A percentile compares a stretch with the other conserved stretches of the same genome.
Conservation (phyloP, 1,284 basidiomycete genomes). For the Fomes fomentarius region DNA sequence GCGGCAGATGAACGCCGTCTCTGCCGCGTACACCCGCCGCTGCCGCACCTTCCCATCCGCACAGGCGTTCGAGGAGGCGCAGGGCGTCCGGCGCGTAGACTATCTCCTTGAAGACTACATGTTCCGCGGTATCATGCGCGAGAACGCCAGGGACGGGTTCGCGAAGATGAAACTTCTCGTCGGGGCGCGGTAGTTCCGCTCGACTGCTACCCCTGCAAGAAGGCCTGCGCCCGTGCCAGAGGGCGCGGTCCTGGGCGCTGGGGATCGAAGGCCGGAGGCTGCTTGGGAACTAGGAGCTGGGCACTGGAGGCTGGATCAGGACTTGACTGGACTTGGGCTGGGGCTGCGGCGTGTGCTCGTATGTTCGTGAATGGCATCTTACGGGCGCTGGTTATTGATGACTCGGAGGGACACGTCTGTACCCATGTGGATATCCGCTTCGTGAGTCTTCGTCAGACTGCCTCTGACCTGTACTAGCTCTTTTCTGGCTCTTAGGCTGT, state of each 20-base stretch:
- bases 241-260: not conserved
- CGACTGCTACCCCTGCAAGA: not conserved
- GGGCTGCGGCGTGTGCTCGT: not conserved
- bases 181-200: conserved; percentile 16
- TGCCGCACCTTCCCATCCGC: conserved; percentile 45
- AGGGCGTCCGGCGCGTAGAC: conserved; percentile 50
- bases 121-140: conserved; percentile 58
- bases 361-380: not conserved
- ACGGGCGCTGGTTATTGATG: not conserved
- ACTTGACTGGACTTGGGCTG: not conserved
- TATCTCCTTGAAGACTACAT: conserved; percentile 53
- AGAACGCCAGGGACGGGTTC: conserved; percentile 39
- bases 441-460: not conserved
- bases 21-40: conserved; percentile 56
- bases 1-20: conserved; percentile 46
- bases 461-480: not conserved
- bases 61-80: conserved; percentile 45
- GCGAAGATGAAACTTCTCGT: conserved; percentile 44
- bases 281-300: no score
- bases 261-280: not conserved
- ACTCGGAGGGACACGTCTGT: no score
- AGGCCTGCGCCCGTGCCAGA: not conserved
- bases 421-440: no score
- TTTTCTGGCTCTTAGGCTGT: not conserved
- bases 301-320: conserved; percentile 1